phyloP scores from a whole-genome alignment of 2,329 filamentous ascomycete genomes.

The Arthrobotrys pseudoclavata region DNA sequence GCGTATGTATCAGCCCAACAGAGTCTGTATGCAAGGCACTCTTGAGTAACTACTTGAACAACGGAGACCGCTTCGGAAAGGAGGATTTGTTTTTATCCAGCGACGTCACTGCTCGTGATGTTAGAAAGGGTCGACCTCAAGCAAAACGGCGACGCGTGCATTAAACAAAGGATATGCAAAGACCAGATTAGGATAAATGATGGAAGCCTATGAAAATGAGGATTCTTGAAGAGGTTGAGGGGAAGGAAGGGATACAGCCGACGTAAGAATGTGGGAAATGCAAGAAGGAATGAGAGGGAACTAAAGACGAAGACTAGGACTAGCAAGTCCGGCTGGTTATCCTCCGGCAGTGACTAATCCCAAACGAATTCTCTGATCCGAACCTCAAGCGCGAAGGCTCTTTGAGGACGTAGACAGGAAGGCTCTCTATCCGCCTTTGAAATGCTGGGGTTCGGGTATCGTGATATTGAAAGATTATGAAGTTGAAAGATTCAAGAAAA shows the following conservation, averaged over 20 bases:
- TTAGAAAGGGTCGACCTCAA: conserved; percentile 48
- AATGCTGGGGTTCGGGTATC: conserved; percentile 50
- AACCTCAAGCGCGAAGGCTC: conserved; percentile 21
- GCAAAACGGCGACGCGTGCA: conserved; percentile 58
- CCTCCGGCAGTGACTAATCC: conserved; percentile 55
- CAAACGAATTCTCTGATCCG: conserved; percentile 31
- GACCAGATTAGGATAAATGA: conserved; percentile 17
- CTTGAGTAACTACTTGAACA: conserved; percentile 24
- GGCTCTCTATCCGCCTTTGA: conserved; percentile 16
- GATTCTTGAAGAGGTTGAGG: conserved; percentile 25
- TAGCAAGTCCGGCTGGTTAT: conserved; percentile 33
- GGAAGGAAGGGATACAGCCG: conserved; percentile 21
- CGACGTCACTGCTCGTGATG: conserved; percentile 39
- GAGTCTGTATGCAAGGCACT: conserved; percentile 22
- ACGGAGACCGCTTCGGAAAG: conserved; percentile 45
- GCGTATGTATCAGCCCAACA: conserved; percentile 3
- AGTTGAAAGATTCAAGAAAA: conserved; percentile 41
- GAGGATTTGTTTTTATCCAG: conserved; percentile 42
- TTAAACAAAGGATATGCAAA: conserved; percentile 48
- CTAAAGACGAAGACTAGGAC: conserved; percentile 1
- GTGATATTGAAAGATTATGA: conserved; percentile 31
- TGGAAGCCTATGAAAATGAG: not conserved
- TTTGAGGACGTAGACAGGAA: conserved; percentile 18
- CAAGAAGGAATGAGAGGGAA: conserved; percentile 48
- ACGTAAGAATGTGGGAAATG: conserved; percentile 56